Evolutionary conservation across 2,329 filamentous ascomycete genomes (phyloP), one percentile per base, ranked within the genome.

Genomic region (Lecanicillium sp.): DNA sequence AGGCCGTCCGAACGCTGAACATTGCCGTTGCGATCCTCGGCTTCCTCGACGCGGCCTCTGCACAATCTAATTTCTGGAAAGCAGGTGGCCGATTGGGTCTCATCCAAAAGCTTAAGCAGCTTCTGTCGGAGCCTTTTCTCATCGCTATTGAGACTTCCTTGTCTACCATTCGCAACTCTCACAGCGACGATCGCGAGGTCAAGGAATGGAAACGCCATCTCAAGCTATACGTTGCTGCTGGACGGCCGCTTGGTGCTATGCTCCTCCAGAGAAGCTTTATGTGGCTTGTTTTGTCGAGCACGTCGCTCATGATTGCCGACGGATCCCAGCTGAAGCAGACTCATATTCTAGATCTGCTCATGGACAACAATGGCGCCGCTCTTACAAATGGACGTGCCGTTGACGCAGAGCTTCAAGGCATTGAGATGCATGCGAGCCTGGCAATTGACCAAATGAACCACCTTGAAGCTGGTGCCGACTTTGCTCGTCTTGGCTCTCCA

Each of bases 191-290:
- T 45, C 70, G 73, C 34, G 65, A 74, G 19, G 67, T 85, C 15
- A 83, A 80, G 52, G 85, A 95, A 48, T 98, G 92, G 92, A 94
- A 85, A 62, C 79, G 82, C 46, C 87, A 86, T 59, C 66, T 86
- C 41, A 84, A 83, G 32, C 84, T 89, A 44, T 98, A 96, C 62
- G 79, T 85, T 19, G 75, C 80, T 13, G 73, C 78, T 42, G 85
- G 85, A 9, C 77, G 86, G 15, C 90, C 94, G 1, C 65, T 98
- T 31, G 88, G 92, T 9, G 87, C 89, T 11, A 92, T 95, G 82
- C 72, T 96, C 5, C 63, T 98, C 16, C 88, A 95, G 57, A 79
- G 86, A 52, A 88, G 83, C 46, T 94, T 94, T 56, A 87, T 94
- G 71, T 81, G 79, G 59, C 75, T 96, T 22, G 70, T 95, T 11